phyloP scores from a whole-genome alignment of 2,329 filamentous ascomycete genomes.

The Neofusicoccum parvum region DNA sequence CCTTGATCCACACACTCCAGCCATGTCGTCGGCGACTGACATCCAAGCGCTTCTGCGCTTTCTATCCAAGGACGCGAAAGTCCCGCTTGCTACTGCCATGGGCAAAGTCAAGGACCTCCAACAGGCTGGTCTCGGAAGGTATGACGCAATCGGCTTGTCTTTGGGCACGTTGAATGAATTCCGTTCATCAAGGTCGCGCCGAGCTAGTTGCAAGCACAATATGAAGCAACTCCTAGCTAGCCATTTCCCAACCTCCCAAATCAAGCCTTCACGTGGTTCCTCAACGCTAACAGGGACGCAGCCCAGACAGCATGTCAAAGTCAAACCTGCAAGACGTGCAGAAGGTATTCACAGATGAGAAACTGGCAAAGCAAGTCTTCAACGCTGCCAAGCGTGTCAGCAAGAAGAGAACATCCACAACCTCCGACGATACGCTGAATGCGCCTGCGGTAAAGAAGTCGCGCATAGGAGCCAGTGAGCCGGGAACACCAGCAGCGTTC shows the following conservation, averaged over 20 bases:
- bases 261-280: background rate
- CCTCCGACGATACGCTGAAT: slow-evolving; percentile 33
- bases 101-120: slow-evolving; percentile 58
- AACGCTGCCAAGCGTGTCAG: slow-evolving; percentile 59
- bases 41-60: slow-evolving; percentile 58
- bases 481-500: slow-evolving; percentile 55
- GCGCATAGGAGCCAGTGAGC: slow-evolving; percentile 33
- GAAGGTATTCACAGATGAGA: slow-evolving; percentile 53
- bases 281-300: slow-evolving; percentile 25
- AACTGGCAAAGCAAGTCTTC: slow-evolving; percentile 58
- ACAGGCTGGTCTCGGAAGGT: slow-evolving; percentile 44
- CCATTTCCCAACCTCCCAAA: too few species aligned
- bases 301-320: slow-evolving; percentile 53
- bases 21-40: slow-evolving; percentile 40
- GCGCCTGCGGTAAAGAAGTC: slow-evolving; percentile 42
- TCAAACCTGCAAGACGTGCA: slow-evolving; percentile 48
- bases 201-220: too few species aligned
- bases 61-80: slow-evolving; percentile 59
- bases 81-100: slow-evolving; percentile 58
- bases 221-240: too few species aligned
- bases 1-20: background rate
- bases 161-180: background rate
- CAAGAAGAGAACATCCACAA: slow-evolving; percentile 54
- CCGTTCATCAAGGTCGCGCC: too few species aligned
- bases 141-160: slow-evolving; percentile 19